Conservation (phyloP, 2,329 filamentous ascomycete genomes). For the Eurotiales sp. region DNA sequence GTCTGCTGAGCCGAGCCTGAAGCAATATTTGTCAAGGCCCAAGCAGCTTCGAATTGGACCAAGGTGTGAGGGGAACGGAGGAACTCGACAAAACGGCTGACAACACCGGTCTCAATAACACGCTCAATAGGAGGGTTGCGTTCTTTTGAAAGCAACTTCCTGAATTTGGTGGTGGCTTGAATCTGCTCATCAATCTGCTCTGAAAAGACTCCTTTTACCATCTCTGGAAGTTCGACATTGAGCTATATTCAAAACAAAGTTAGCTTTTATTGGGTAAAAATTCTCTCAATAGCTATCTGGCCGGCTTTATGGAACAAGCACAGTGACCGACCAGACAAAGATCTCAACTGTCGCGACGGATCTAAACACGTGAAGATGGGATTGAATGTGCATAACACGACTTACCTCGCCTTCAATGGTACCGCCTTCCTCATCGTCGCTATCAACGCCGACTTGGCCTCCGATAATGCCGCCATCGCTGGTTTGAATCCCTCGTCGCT, state of each 20-base stretch:
- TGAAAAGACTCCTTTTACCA: slow-evolving; percentile 97
- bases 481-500: slow-evolving; percentile 88
- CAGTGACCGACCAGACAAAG: slow-evolving; percentile 1
- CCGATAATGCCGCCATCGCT: slow-evolving; percentile 54
- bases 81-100: slow-evolving; percentile 96
- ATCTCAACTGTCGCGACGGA: not conserved
- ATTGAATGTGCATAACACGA: slow-evolving; percentile 17
- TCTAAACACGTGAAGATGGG: no score
- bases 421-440: slow-evolving; percentile 95
- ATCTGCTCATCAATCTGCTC: slow-evolving; percentile 98
- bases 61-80: slow-evolving; percentile 95
- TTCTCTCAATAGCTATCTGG: not conserved
- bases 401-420: slow-evolving; percentile 95
- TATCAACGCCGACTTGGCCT: slow-evolving; percentile 60
- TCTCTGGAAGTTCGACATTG: slow-evolving; percentile 95
- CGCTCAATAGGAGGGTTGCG: slow-evolving; percentile 98
- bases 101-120: slow-evolving; percentile 98
- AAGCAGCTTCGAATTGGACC: slow-evolving; percentile 97
- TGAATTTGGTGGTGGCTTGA: slow-evolving; percentile 94
- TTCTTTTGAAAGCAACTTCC: slow-evolving; percentile 97
- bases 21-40: slow-evolving; percentile 98
- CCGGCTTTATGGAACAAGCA: not conserved
- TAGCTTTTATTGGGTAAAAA: slow-evolving; percentile 19
- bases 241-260: slow-evolving; percentile 55
- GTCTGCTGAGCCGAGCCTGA: slow-evolving; percentile 96